Evolutionary conservation across 306 rosid species (phyloP).

Genomic region (Rosa rugosa): DNA sequence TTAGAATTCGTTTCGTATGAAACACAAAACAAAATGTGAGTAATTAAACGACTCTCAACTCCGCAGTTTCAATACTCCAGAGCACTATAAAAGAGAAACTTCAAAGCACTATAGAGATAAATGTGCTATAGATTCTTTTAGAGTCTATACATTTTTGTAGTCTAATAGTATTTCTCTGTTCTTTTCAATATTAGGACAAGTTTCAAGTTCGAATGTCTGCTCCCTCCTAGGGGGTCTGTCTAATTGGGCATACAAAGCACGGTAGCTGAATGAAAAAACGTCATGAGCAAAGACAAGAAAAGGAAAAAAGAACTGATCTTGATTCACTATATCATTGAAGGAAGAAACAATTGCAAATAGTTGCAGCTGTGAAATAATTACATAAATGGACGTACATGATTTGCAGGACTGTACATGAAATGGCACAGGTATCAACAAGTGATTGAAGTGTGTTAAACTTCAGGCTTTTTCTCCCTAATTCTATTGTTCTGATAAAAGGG

Average conservation of each 20-base stretch:
- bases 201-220: background rate
- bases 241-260: background rate
- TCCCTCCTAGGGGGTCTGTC: background rate
- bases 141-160: too few species aligned
- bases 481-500: constrained; percentile 65
- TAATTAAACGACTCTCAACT: too few species aligned
- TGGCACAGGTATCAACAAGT: constrained; percentile 36
- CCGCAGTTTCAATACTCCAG: too few species aligned
- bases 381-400: constrained; percentile 32
- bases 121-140: too few species aligned
- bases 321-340: constrained; percentile 7
- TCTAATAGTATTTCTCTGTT: too few species aligned
- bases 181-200: background rate
- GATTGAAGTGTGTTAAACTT: constrained; percentile 38
- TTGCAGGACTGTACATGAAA: constrained; percentile 52
- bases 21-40: too few species aligned
- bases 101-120: too few species aligned
- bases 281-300: background rate
- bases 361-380: constrained; percentile 29
- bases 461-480: constrained; percentile 17
- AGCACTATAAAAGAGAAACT: too few species aligned
- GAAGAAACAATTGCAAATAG: constrained; percentile 13
- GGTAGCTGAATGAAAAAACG: background rate
- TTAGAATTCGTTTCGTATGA: too few species aligned
- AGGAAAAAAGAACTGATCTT: background rate